Conservation (phyloP, 176 grass and related monocot species). For the Musa beccarii region DNA sequence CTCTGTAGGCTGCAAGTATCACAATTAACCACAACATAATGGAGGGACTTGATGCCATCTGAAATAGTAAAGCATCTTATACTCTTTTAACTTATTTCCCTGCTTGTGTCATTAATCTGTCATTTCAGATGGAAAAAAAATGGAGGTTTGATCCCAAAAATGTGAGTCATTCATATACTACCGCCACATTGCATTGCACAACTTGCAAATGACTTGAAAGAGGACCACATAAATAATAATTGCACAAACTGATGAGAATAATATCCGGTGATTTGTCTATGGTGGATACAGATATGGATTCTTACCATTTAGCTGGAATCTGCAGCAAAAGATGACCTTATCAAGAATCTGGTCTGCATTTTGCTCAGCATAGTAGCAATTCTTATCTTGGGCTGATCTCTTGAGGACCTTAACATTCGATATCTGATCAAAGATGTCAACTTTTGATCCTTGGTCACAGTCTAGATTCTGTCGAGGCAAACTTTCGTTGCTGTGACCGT, state of each 20-base stretch:
- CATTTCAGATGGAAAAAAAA: neutral
- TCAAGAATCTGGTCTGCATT: neutral
- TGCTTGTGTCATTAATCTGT: neutral
- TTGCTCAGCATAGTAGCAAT: neutral
- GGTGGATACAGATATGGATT: neutral
- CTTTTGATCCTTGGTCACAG: no score
- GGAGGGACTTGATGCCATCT: neutral
- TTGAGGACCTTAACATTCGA: neutral
- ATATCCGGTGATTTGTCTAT: neutral
- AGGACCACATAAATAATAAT: neutral
- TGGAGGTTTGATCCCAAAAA: neutral
- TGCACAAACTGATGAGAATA: neutral
- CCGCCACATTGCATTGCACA: neutral
- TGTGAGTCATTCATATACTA: neutral
- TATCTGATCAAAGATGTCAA: neutral
- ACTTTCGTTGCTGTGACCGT: no score
- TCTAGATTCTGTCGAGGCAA: no score
- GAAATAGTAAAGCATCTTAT: constrained; percentile 1
- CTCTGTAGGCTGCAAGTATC: neutral
- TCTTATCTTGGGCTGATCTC: neutral
- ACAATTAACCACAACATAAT: neutral
- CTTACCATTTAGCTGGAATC: neutral
- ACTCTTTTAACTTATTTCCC: neutral
- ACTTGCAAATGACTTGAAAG: neutral
- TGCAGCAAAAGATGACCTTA: neutral